Conservation (phyloP, 1,284 basidiomycete species). For the Papiliotrema laurentii region DNA sequence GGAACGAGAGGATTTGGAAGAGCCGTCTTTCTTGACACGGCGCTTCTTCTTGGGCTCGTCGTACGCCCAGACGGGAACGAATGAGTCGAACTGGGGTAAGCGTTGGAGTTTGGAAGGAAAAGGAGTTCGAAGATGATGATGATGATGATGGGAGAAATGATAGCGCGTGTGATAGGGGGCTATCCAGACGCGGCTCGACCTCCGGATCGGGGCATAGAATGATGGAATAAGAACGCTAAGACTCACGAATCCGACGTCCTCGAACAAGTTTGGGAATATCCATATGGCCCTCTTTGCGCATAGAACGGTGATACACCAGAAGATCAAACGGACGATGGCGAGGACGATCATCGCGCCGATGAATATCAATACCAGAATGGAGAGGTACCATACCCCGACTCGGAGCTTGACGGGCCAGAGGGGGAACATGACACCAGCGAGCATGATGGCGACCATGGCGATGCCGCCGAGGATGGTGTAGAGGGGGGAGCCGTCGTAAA, state of each 20-base stretch:
- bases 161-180: too few relatives aligned
- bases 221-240: too few relatives aligned
- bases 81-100: constrained; percentile 76
- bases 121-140: not conserved
- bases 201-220: too few relatives aligned
- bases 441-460: constrained; percentile 87
- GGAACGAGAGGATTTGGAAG: constrained; percentile 2
- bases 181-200: too few relatives aligned
- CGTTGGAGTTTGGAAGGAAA: not conserved
- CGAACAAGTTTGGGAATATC: constrained; percentile 98
- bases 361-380: constrained; percentile 79
- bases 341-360: constrained; percentile 88
- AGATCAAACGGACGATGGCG: constrained; percentile 86
- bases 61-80: constrained; percentile 97
- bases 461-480: constrained; percentile 88
- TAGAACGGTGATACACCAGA: constrained; percentile 89
- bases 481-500: constrained; percentile 91
- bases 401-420: constrained; percentile 92
- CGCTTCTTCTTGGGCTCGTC: constrained; percentile 87
- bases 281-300: constrained; percentile 87
- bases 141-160: too few relatives aligned
- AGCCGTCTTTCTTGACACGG: constrained; percentile 20
- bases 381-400: constrained; percentile 95
- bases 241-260: constrained; percentile 97
- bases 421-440: constrained; percentile 98